These are phyloP conservation scores for Pseudoneurospora amorphoporcata DNA, from an alignment of 495 filamentous ascomycete genomes.

Conservation along the genomic window DNA sequence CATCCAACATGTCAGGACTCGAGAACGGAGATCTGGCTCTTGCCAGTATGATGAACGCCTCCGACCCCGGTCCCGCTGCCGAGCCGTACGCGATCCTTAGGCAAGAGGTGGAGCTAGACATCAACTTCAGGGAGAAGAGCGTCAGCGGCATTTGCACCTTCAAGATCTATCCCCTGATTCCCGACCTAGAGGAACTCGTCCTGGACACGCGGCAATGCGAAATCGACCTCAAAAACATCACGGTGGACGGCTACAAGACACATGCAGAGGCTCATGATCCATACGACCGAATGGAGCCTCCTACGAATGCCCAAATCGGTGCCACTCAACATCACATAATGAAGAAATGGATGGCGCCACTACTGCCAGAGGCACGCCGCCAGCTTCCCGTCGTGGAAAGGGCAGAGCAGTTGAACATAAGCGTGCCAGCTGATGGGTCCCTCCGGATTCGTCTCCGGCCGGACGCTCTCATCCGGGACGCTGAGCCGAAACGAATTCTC, in stretches of 20 bases:
- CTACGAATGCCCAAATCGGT: slow-evolving; percentile 40
- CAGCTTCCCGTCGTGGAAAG: slow-evolving; percentile 32
- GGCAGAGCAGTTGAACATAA: slow-evolving; percentile 24
- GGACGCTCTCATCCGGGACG: slow-evolving; percentile 20
- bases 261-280: slow-evolving; percentile 61
- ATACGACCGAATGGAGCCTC: slow-evolving; percentile 56
- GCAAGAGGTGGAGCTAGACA: slow-evolving; percentile 79
- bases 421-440: slow-evolving; percentile 33
- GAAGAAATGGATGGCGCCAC: slow-evolving; percentile 49
- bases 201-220: slow-evolving; percentile 83
- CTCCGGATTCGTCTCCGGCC: slow-evolving; percentile 30
- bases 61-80: slow-evolving; percentile 4
- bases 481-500: slow-evolving; percentile 21
- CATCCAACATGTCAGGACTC: not conserved
- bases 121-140: slow-evolving; percentile 67
- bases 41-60: not conserved
- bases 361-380: slow-evolving; percentile 43
- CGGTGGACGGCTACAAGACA: slow-evolving; percentile 57
- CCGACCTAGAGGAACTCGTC: slow-evolving; percentile 56
- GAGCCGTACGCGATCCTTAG: slow-evolving; percentile 47
- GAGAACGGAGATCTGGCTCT: not conserved
- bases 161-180: slow-evolving; percentile 56
- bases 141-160: slow-evolving; percentile 75
- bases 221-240: slow-evolving; percentile 50
- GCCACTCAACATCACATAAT: slow-evolving; percentile 73